Conservation (phyloP, 768 basidiomycete species). For the Piloderma croceum region DNA sequence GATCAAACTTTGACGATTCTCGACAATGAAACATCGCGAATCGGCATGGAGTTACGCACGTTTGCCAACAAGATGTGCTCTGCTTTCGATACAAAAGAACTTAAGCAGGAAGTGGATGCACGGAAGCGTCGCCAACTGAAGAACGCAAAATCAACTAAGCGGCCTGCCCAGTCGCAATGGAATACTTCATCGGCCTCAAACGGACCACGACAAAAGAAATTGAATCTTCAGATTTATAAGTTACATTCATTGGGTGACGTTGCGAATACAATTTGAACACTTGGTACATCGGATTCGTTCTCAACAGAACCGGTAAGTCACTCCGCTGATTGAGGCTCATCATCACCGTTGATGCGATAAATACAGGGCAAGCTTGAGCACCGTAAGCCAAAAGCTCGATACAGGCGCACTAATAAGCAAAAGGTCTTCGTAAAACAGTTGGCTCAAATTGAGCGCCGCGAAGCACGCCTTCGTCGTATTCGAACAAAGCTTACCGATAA, state of each 20-base stretch:
- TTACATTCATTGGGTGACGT: conserved; percentile 16
- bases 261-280: conserved; percentile 7
- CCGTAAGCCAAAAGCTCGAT: conserved; percentile 7
- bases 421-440: conserved; percentile 8
- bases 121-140: conserved; percentile 11
- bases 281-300: conserved; percentile 33
- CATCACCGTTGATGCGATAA: background rate
- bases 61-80: conserved; percentile 21
- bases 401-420: conserved; percentile 6
- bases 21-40: conserved; percentile 10
- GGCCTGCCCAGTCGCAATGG: background rate
- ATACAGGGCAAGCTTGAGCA: conserved; percentile 18
- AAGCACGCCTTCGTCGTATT: conserved; percentile 7
- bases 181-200: background rate
- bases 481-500: no score
- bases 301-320: conserved; percentile 26
- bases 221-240: conserved; percentile 17
- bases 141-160: background rate
- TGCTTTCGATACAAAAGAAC: conserved; percentile 23
- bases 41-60: conserved; percentile 18
- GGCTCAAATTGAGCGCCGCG: conserved; percentile 9
- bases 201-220: background rate
- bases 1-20: conserved; percentile 14
- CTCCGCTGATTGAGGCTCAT: background rate
- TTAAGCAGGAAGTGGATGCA: conserved; percentile 26